Evolutionary conservation across 2,329 filamentous ascomycete genomes (phyloP), one percentile per base, ranked within the genome.

Genomic region (Immersiporthe knoxdaviesiana): DNA sequence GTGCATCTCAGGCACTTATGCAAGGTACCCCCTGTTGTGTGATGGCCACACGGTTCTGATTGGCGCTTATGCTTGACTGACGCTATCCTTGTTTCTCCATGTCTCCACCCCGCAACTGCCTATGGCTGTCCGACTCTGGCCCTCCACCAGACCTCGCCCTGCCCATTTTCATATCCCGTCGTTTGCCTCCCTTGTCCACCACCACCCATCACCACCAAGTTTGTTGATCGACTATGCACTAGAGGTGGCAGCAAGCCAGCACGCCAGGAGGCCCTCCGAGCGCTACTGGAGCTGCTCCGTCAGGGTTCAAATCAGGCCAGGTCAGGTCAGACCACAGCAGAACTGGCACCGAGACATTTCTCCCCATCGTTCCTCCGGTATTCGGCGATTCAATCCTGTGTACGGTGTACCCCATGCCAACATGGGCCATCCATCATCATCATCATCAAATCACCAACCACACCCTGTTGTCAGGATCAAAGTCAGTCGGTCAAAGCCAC

Each of bases 11-110:
- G 16, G 50, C 32, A 62, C 39, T 27, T 27, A 62, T 66, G 65
- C 65, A 59, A 66, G 65, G 65, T 39, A 65, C 27, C 65, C 64
- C 65, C 52, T 54, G 27, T 24, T 14, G 54, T 66, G 65, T 66
- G 65, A 66, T 27, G 39, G 35, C 18, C 50, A 56, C 12, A 35
- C 35, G 32, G n/a, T 35, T 32, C 50, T 65, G 63, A 65, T 65
- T 65, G 63, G 63, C 50, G 35, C n/a, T 8, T 30, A 2, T 1
- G 21, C 16, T 14, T 37, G 21, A 41, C 50, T 41, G 63, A n/a
- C 65, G 65, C 65, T 66, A 66, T 59, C 56, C 65, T 44, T 18
- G 54, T 50, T 60, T 59, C 27, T 60, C 56, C 44, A 39, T 30
- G 56, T 37, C 56, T 30, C 39, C 65, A 39, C 65, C 39, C n/a